Percentiles rank a stretch among this genome's conserved stretches.
These are phyloP conservation scores for Lipomyces chichibuensis DNA, from an alignment of 805 yeast genomes.

Conservation along the genomic window DNA sequence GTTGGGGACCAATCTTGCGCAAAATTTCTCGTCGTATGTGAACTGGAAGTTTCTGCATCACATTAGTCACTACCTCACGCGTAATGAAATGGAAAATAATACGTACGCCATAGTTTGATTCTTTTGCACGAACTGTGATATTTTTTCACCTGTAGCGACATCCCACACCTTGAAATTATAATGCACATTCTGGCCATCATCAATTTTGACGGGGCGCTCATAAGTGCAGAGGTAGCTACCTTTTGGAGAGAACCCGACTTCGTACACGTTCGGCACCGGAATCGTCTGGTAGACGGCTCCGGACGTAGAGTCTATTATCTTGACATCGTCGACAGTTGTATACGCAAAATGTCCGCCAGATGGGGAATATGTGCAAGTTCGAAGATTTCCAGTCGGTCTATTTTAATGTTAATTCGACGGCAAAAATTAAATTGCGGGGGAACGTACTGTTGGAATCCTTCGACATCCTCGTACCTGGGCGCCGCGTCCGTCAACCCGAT, in stretches of 20 bases:
- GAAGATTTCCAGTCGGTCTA: constrained; percentile 43
- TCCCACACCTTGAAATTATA: constrained; percentile 81
- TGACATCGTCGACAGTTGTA: constrained; percentile 64
- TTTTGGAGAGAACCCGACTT: constrained; percentile 83
- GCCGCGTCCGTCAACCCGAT: constrained; percentile 57
- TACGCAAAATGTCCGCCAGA: constrained; percentile 72
- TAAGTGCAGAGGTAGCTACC: constrained; percentile 84
- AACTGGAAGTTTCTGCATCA: constrained; percentile 65
- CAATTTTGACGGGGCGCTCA: constrained; percentile 79
- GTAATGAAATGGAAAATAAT: background rate
- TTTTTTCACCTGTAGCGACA: constrained; percentile 52
- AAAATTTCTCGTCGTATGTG: constrained; percentile 73
- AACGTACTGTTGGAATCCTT: constrained; percentile 43
- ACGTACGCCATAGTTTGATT: constrained; percentile 60
- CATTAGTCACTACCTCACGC: background rate
- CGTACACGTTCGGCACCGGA: constrained; percentile 69
- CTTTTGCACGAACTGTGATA: constrained; percentile 71
- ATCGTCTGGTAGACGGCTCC: constrained; percentile 55
- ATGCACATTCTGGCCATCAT: constrained; percentile 62
- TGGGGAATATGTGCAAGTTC: constrained; percentile 67
- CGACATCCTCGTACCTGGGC: constrained; percentile 46
- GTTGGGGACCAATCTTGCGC: constrained; percentile 62
- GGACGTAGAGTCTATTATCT: constrained; percentile 58
- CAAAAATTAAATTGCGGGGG: background rate
- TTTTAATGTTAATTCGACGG: background rate